Evolutionary conservation across 2,329 filamentous ascomycete species (phyloP), one percentile per base, ranked within the genome.

Genomic region (Xylaria sp.): DNA sequence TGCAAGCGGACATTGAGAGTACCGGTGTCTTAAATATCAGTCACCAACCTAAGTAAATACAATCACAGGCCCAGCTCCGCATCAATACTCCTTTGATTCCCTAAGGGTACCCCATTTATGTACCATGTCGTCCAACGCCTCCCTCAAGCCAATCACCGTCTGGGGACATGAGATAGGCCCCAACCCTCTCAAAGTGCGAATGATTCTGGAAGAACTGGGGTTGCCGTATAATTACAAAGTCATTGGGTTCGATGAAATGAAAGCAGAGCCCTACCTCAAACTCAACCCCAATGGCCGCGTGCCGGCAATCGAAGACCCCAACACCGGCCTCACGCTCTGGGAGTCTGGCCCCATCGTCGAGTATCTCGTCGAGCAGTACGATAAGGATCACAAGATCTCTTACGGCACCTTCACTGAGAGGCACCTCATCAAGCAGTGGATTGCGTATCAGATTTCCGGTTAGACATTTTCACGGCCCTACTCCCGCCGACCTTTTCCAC

Each of bases 371-470:
- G 60, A 70, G 3, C 58, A 68, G 51, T 64, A 83, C 71, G 80
- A 83, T 67, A 76, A 67, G 17, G 68, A 76, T 1, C 65, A 72
- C 35, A 73, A 73, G 51, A 55, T 81, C n/a, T 80, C 77, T 57
- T 62, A 62, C 11, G 54, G 69, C 0, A 69, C 69, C 5, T 71
- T 68, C 15, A 63, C 71, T 2, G 77, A 81, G 29, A 71, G 68
- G 43, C 78, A 76, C 60, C 70, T 73, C 1, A 74, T 76, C 5
- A 77, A 75, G 60, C 78, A 80, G 47, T 82, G 78, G 75, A 75
- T 82, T 3, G 75, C 74, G 67, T 81, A 77, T 68, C 80, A 83
- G 68, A 72, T 73, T 51, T 75, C 75, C 3, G 79, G 80, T 64
- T 13, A 41, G 58, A 13, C 9, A 38, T 19, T 33, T 23, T 11